Evolutionary conservation across 2,329 filamentous ascomycete species (phyloP), one percentile per base, ranked within the genome.

Genomic region (Colletotrichum tropicicola): DNA sequence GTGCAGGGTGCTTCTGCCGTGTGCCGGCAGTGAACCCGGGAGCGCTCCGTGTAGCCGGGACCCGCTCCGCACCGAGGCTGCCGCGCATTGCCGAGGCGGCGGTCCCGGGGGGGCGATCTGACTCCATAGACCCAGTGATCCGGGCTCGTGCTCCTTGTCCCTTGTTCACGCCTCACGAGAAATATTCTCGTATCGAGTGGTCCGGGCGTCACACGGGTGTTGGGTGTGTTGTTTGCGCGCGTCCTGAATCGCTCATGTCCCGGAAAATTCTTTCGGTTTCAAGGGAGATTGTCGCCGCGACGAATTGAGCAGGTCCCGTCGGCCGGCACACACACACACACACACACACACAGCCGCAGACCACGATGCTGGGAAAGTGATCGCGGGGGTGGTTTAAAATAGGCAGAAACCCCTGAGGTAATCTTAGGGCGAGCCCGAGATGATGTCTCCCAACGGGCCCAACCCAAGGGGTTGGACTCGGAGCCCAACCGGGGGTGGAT

Each of bases 261-360:
- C 21, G 27, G 17, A 49, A 65, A 55, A 49, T 54, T 60, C 61
- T 65, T 41, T 61, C 17, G 27, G 56, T 65, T 65, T 65, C 56
- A 65, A 65, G 56, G 56, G 61, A 55, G 21, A 65, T 55, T 65
- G 4, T 55, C 43, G 21, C 17, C 15, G 39, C 23, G 17, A 10
- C 45, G 39, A 63, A 37, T 57, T 23, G 17, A 45, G 30, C 56
- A 47, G 19, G 30, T 27, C 19, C 17, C 19, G 25, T n/a, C n/a
- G n/a, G n/a, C n/a, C n/a, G n/a, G n/a, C n/a, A n/a, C n/a, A n/a
- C n/a, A n/a, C n/a, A n/a, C n/a, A n/a, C 51, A 43, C n/a, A 43
- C 35, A 28, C 35, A 43, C 8, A 8, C 23, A 55, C 39, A 44
- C 9, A 0, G 2, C 25, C 10, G n/a, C 35, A 15, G 23, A 35